Base-by-base conservation (phyloP, 495 filamentous ascomycete genomes). In the Aspergillus sparsus region DNA sequence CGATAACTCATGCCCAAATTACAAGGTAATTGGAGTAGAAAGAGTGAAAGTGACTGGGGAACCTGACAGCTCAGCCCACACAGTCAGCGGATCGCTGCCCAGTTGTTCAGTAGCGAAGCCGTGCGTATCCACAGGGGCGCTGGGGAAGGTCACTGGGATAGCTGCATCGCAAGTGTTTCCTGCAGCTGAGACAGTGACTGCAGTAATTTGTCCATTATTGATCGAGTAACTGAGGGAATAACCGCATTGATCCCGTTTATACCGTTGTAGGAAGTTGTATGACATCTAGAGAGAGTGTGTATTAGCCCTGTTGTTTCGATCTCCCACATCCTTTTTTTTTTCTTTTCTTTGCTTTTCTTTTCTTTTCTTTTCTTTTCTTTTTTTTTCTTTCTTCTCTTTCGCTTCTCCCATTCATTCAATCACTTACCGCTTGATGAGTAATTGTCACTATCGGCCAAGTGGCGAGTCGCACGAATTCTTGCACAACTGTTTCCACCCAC, bases 91-190 rank as follows among this genome's bases (percentile, higher is more conserved):
- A 64, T 88, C 85, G 36, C 56, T 75, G 6, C 85, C 85, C 6
- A 86, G 53, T 71, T 85, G 71, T 67, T 88, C 85, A 27, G 75
- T 78, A 3, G 72, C 75, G 49, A 74, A 78, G 36, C 79, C 76
- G 34, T 73, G 74, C 18, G 74, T 77, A 45, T 63, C 68, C 15
- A 74, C 73, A 1, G 75, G 75, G 0, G 67, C 65, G 8, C 68
- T 72, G 11, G 83, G 82, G 58, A 87, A 77, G 2, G 84, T 86
- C 10, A 88, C 75, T 6, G 85, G 85, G 49, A 88, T 80, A 0
- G 75, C 67, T 3, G 71, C 74, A 44, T 62, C 66, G 72, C 85
- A 88, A 37, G 66, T 78, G 68, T 84, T 84, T 42, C 69, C 74
- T 13, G 65, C 76, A 15, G 82, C 76, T 12, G 77, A 75, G 49